phyloP scores from a whole-genome alignment of 805 yeast species.

The Candida morakotiae region DNA sequence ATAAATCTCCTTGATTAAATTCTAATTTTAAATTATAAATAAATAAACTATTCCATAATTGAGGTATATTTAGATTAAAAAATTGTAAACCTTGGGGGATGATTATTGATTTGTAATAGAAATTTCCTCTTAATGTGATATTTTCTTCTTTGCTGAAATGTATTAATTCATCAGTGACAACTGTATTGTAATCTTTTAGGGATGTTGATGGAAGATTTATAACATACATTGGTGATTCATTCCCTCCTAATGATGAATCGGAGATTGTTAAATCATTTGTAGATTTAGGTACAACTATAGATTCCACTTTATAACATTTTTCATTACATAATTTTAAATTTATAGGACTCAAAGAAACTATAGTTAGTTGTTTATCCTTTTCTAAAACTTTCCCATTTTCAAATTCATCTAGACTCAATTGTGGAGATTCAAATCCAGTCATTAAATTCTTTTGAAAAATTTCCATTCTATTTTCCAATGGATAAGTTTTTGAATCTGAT shows the following conservation, averaged over 20 bases:
- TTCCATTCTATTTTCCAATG: constrained; percentile 54
- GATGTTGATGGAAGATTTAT: neutral
- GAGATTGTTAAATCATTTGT: constrained; percentile 29
- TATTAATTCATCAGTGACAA: neutral
- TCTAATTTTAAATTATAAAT: constrained; percentile 42
- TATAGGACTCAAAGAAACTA: constrained; percentile 1
- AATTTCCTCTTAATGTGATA: constrained; percentile 19
- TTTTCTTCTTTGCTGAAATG: neutral
- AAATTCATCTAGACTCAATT: neutral
- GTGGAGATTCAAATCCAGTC: constrained; percentile 64
- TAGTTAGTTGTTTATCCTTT: neutral
- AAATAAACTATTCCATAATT: constrained; percentile 59
- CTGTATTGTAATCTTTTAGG: neutral
- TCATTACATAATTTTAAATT: constrained; percentile 12
- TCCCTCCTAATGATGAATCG: constrained; percentile 58
- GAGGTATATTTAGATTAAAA: constrained; percentile 46
- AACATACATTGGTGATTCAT: constrained; percentile 26
- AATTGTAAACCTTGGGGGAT: constrained; percentile 44
- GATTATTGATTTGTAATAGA: constrained; percentile 37
- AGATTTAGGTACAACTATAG: constrained; percentile 50
- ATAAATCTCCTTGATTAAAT: constrained; percentile 5
- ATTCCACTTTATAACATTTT: constrained; percentile 45
- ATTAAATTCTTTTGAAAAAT: constrained; percentile 43
- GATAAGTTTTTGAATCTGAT: constrained; percentile 45
- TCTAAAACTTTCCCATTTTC: constrained; percentile 2